These are phyloP conservation scores for Pseudocercospora musae DNA, from an alignment of 2,329 filamentous ascomycete genomes.

Conservation along the genomic window DNA sequence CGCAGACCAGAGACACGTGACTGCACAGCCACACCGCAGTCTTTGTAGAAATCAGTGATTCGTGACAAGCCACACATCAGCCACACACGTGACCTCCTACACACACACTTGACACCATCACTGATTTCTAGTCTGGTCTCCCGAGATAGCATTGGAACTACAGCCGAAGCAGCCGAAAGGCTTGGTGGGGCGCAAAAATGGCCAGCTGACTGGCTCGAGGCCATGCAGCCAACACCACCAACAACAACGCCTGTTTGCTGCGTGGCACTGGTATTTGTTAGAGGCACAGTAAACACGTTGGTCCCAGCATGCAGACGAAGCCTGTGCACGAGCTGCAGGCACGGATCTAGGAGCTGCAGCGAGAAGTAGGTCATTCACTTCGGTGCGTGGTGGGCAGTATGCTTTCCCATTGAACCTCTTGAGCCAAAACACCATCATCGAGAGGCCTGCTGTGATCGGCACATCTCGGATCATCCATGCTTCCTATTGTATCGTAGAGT, in stretches of 20 bases:
- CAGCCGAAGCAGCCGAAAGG: neutral
- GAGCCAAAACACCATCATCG: neutral
- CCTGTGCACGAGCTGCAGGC: neutral
- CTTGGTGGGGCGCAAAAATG: slow-evolving; percentile 4
- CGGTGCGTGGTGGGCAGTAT: neutral
- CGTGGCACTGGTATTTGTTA: slow-evolving; percentile 2
- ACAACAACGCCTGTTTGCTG: neutral
- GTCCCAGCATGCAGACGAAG: neutral
- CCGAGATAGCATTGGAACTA: too few species aligned
- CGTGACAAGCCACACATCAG: too few species aligned
- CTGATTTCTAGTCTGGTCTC: too few species aligned
- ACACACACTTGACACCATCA: too few species aligned
- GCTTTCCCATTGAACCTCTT: neutral
- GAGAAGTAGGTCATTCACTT: neutral
- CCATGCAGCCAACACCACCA: slow-evolving; percentile 12
- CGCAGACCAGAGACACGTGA: too few species aligned
- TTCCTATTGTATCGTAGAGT: neutral
- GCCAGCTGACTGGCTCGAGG: neutral
- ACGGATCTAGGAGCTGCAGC: neutral
- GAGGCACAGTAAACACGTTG: neutral
- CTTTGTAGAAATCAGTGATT: too few species aligned
- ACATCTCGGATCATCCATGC: neutral
- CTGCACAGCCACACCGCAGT: too few species aligned
- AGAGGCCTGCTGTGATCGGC: neutral
- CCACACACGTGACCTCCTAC: too few species aligned